Evolutionary conservation across 352 stramenopile genomes (phyloP).

Genomic region (Thalassiosira mediterranea): DNA sequence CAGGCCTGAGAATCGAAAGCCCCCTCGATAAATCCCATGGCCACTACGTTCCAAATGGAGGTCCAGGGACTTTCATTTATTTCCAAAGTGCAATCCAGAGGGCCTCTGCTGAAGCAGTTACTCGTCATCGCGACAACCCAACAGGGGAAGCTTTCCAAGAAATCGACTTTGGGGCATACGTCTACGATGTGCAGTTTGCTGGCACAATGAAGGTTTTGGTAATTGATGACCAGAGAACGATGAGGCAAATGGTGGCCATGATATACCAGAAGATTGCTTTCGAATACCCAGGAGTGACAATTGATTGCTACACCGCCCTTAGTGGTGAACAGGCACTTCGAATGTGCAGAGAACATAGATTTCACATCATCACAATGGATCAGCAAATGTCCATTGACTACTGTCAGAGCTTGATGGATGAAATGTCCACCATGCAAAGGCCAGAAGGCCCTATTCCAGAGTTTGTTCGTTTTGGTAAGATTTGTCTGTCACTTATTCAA

Average conservation of each 20-base stretch:
- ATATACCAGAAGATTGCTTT: conserved; percentile 59
- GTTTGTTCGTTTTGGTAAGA: conserved; percentile 42
- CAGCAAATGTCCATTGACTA: conserved; percentile 51
- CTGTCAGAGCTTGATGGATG: conserved; percentile 42
- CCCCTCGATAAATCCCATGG: conserved; percentile 33
- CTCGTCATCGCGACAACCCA: conserved; percentile 42
- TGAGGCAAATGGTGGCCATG: conserved; percentile 67
- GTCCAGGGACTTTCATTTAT: conserved; percentile 47
- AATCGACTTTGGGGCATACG: conserved; percentile 49
- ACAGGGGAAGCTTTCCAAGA: conserved; percentile 43
- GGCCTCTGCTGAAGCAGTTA: conserved; percentile 37
- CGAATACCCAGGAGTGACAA: conserved; percentile 41
- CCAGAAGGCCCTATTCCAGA: conserved; percentile 29
- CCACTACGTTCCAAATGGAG: conserved; percentile 39
- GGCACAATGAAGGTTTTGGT: conserved; percentile 55
- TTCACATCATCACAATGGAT: conserved; percentile 63
- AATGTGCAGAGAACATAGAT: conserved; percentile 39
- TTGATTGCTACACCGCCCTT: conserved; percentile 56
- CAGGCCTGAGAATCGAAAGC: conserved; percentile 42
- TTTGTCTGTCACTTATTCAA: too few relatives aligned
- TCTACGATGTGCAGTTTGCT: conserved; percentile 45
- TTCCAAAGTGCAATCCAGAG: conserved; percentile 56
- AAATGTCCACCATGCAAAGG: conserved; percentile 16
- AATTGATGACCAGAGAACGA: conserved; percentile 62
- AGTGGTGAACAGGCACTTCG: conserved; percentile 48